Conservation (phyloP, 805 yeast species). For the Saturnispora sekii region DNA sequence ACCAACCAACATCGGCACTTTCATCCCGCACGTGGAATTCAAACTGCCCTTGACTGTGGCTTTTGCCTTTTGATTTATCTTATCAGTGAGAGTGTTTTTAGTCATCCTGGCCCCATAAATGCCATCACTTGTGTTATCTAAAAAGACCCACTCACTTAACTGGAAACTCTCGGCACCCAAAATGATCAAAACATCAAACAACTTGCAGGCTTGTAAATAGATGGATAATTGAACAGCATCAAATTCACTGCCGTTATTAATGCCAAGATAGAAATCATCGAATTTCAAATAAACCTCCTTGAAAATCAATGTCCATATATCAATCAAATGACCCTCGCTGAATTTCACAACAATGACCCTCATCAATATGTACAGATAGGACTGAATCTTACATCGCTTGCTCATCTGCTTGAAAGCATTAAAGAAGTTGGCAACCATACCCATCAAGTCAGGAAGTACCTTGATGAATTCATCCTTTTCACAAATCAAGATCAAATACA, state of each 20-base stretch:
- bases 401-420: conserved; percentile 20
- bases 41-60: conserved; percentile 30
- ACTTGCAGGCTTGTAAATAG: conserved; percentile 53
- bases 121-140: conserved; percentile 43
- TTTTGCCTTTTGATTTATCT: conserved; percentile 16
- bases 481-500: conserved; percentile 53
- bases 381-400: conserved; percentile 22
- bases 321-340: conserved; percentile 51
- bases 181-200: conserved; percentile 64
- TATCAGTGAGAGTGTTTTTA: conserved; percentile 29
- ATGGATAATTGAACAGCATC: too few relatives aligned
- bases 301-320: conserved; percentile 61
- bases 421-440: conserved; percentile 25
- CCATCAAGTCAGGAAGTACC: conserved; percentile 36
- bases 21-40: conserved; percentile 11
- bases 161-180: conserved; percentile 70
- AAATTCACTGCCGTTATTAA: neutral
- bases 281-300: conserved; percentile 52
- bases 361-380: conserved; percentile 45
- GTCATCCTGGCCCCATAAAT: conserved; percentile 16
- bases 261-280: conserved; percentile 23
- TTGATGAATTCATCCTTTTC: conserved; percentile 49
- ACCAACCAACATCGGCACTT: conserved; percentile 39
- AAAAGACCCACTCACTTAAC: conserved; percentile 75
- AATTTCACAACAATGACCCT: conserved; percentile 58